Evolutionary conservation across 23 red algal genomes (phyloP).

Genomic region (Gracilaria gracilis): DNA sequence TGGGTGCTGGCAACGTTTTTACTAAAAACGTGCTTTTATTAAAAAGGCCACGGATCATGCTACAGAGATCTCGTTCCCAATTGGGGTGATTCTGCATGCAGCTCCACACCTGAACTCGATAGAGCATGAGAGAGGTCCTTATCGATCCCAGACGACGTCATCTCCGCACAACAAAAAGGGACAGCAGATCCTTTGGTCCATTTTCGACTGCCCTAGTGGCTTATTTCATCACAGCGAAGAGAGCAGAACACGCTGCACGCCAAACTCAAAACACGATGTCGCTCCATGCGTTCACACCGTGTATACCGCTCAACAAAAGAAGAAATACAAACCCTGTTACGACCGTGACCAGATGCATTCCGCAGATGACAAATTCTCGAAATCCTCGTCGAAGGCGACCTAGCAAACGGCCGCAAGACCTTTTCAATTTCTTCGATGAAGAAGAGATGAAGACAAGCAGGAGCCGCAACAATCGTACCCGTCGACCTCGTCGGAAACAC

Average conservation of each 20-base stretch:
- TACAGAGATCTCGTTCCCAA: no score
- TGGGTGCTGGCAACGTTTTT: no score
- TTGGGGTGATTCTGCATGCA: no score
- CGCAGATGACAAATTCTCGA: slow-evolving; percentile 14
- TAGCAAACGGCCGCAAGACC: neutral
- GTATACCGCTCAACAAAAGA: neutral
- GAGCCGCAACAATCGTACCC: neutral
- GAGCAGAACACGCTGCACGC: neutral
- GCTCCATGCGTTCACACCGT: slow-evolving; percentile 31
- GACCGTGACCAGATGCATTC: neutral
- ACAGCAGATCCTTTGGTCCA: no score
- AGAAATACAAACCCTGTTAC: neutral
- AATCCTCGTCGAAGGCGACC: slow-evolving; percentile 14
- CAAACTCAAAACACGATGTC: slow-evolving; percentile 15
- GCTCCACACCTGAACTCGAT: no score
- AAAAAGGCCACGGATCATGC: no score
- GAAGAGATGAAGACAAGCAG: neutral
- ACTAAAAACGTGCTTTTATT: no score
- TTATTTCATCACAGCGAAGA: neutral
- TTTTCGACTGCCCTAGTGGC: neutral
- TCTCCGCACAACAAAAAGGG: neutral
- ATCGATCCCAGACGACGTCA: neutral
- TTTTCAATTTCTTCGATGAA: slow-evolving; percentile 34
- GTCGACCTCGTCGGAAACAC: neutral
- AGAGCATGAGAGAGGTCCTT: no score